Conservation (phyloP, 805 yeast species). For the Cyberlindnera euphorbiae region DNA sequence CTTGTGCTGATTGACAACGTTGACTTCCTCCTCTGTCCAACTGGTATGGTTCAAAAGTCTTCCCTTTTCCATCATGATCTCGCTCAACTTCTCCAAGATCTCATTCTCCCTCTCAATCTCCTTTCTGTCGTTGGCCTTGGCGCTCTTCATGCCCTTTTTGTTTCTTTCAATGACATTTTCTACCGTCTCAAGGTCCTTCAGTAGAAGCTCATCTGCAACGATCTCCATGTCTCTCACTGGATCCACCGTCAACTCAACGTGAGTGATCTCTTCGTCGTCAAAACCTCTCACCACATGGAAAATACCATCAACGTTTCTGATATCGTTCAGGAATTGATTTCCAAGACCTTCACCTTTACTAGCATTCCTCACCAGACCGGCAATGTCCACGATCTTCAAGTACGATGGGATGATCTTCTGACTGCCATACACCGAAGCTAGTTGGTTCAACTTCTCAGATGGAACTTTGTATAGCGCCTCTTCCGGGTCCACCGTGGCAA, state of each 20-base stretch:
- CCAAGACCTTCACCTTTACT: conserved; percentile 83
- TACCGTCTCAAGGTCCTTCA: conserved; percentile 72
- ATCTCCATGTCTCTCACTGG: conserved; percentile 74
- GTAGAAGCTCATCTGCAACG: conserved; percentile 68
- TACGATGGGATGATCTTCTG: conserved; percentile 62
- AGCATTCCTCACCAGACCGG: conserved; percentile 80
- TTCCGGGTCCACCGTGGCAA: conserved; percentile 76
- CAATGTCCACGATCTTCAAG: conserved; percentile 72
- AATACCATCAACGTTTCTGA: conserved; percentile 75
- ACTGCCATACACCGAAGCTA: conserved; percentile 53
- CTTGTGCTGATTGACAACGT: conserved; percentile 62
- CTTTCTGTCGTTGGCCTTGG: conserved; percentile 43
- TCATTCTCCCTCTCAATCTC: conserved; percentile 38
- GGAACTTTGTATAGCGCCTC: conserved; percentile 73
- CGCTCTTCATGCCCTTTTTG: conserved; percentile 37
- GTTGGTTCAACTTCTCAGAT: conserved; percentile 51
- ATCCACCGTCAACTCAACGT: conserved; percentile 66
- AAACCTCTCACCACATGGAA: conserved; percentile 77
- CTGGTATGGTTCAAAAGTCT: conserved; percentile 52
- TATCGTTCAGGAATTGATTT: conserved; percentile 73
- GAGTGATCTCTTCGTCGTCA: conserved; percentile 71
- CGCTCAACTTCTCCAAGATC: conserved; percentile 36
- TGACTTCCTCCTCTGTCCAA: conserved; percentile 65
- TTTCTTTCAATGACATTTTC: conserved; percentile 50
- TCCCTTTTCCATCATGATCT: conserved; percentile 58